A percentile compares a stretch with the other conserved stretches of the same genome.
phyloP scores from a whole-genome alignment of 225 moss, liverwort and hornwort species.

The Polytrichum commune region DNA sequence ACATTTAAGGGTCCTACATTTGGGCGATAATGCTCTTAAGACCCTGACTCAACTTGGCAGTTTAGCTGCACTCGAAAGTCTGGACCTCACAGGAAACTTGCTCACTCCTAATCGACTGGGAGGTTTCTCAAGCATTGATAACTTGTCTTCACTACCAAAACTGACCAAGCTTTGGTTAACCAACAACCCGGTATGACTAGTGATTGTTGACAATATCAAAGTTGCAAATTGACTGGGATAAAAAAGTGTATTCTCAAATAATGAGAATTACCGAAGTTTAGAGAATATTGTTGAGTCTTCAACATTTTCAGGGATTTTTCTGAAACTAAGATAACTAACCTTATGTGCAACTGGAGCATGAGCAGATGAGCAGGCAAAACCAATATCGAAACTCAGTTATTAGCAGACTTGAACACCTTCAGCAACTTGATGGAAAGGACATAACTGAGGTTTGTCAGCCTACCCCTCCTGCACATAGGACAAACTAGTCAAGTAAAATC shows the following conservation, averaged over 20 bases:
- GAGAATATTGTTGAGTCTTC: no score
- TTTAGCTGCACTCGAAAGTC: slow-evolving; percentile 59
- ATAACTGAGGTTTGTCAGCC: slow-evolving; percentile 55
- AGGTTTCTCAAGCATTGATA: slow-evolving; percentile 82
- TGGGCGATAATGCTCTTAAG: slow-evolving; percentile 78
- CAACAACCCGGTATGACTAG: slow-evolving; percentile 75
- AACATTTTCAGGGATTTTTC: no score
- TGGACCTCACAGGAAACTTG: slow-evolving; percentile 78
- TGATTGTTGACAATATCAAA: no score
- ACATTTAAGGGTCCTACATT: slow-evolving; percentile 57
- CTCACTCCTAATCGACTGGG: slow-evolving; percentile 86
- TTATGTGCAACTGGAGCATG: neutral
- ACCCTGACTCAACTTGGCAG: slow-evolving; percentile 57
- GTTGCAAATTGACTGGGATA: no score
- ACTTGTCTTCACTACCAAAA: slow-evolving; percentile 56
- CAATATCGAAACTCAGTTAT: slow-evolving; percentile 75
- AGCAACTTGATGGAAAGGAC: slow-evolving; percentile 73
- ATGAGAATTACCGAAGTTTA: no score
- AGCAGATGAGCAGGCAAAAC: slow-evolving; percentile 91
- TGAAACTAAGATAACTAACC: no score
- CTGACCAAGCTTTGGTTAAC: slow-evolving; percentile 75
- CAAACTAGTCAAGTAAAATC: neutral
- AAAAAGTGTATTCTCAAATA: no score
- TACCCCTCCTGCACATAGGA: neutral
- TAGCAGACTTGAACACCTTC: slow-evolving; percentile 64